Evolutionary conservation across 2,329 filamentous ascomycete genomes (phyloP).

Genomic region (Paraphaeosphaeria sporulosa): DNA sequence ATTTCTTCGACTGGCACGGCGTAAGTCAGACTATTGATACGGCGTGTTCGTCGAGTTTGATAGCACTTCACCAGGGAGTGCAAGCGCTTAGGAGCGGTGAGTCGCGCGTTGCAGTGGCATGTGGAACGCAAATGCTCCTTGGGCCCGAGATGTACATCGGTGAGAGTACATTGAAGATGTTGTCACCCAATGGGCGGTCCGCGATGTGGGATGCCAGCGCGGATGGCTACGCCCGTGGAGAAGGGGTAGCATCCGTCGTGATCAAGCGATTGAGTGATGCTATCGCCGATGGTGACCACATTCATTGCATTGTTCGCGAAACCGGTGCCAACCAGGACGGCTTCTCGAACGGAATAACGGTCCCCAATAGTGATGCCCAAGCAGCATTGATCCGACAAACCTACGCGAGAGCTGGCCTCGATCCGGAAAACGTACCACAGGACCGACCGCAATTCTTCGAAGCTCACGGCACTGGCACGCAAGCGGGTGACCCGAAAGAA

Average conservation of each 20-base stretch:
- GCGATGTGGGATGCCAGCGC: slow-evolving; percentile 50
- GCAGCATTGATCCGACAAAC: slow-evolving; percentile 20
- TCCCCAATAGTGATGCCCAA: slow-evolving; percentile 62
- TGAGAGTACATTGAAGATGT: slow-evolving; percentile 39
- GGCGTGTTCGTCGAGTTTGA: slow-evolving; percentile 45
- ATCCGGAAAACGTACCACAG: background rate
- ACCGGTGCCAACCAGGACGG: slow-evolving; percentile 51
- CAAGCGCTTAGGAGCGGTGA: slow-evolving; percentile 21
- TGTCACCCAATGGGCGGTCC: slow-evolving; percentile 36
- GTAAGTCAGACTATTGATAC: slow-evolving; percentile 48
- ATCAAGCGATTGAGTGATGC: slow-evolving; percentile 61
- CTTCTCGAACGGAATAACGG: slow-evolving; percentile 52
- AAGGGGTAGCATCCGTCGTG: slow-evolving; percentile 60
- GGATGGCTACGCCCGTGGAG: slow-evolving; percentile 61
- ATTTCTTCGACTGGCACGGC: slow-evolving; percentile 46
- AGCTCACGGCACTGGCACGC: slow-evolving; percentile 57
- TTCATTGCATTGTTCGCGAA: slow-evolving; percentile 50
- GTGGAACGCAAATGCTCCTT: slow-evolving; percentile 32
- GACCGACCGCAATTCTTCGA: slow-evolving; percentile 39
- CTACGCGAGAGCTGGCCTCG: slow-evolving; percentile 18
- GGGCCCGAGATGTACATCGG: slow-evolving; percentile 11
- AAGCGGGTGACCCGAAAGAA: slow-evolving; percentile 53
- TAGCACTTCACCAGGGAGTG: slow-evolving; percentile 33
- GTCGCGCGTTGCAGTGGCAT: slow-evolving; percentile 20
- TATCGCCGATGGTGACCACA: slow-evolving; percentile 55